Conservation (phyloP, 495 filamentous ascomycete species). For the Daldinia childiae region DNA sequence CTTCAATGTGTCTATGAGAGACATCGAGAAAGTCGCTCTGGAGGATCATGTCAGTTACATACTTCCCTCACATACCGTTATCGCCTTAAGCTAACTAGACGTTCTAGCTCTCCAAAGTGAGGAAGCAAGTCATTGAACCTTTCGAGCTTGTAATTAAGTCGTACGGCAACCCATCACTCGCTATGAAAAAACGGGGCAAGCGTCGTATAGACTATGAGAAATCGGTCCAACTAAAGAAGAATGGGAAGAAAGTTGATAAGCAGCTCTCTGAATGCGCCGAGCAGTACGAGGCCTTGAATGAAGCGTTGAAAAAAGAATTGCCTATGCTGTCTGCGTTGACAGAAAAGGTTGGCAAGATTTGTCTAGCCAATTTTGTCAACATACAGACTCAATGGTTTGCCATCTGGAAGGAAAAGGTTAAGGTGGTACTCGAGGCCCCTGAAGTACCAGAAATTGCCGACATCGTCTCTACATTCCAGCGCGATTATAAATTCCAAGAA, state of each 20-base stretch:
- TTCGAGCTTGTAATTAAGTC: slow-evolving; percentile 82
- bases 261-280: slow-evolving; percentile 83
- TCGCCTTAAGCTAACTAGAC: slow-evolving; percentile 8
- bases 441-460: slow-evolving; percentile 70
- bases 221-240: slow-evolving; percentile 66
- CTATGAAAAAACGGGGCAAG: slow-evolving; percentile 93
- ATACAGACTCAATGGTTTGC: slow-evolving; percentile 83
- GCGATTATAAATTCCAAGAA: slow-evolving; percentile 73
- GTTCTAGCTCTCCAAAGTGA: slow-evolving; percentile 73
- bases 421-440: slow-evolving; percentile 71
- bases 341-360: slow-evolving; percentile 79
- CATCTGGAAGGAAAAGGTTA: slow-evolving; percentile 82
- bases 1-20: slow-evolving; percentile 81
- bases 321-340: slow-evolving; percentile 85
- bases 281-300: slow-evolving; percentile 88
- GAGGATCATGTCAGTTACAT: slow-evolving; percentile 80
- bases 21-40: slow-evolving; percentile 78
- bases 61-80: not conserved
- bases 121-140: slow-evolving; percentile 85
- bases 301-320: slow-evolving; percentile 90
- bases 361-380: slow-evolving; percentile 80
- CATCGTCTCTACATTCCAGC: slow-evolving; percentile 75
- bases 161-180: slow-evolving; percentile 79
- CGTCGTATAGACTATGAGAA: slow-evolving; percentile 87
- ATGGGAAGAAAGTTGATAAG: slow-evolving; percentile 79